Percentiles rank a stretch among this genome's conserved stretches.
These are phyloP conservation scores for Castanea crenata DNA, from an alignment of 306 rosid genomes.

Conservation along the genomic window DNA sequence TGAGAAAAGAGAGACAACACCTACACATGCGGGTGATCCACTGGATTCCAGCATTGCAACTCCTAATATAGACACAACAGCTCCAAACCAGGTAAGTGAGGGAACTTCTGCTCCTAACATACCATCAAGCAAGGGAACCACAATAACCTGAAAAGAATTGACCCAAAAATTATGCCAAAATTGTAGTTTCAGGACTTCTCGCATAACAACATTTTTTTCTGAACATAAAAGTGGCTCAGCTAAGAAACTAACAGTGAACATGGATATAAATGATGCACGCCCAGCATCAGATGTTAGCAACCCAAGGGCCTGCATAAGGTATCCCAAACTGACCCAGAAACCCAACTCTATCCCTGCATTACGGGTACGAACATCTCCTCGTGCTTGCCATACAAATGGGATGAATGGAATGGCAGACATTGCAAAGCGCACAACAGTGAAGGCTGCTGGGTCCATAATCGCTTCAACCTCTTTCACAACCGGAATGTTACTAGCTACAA, in stretches of 20 bases:
- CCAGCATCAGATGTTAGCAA: slow-evolving; percentile 79
- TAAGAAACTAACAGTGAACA: slow-evolving; percentile 55
- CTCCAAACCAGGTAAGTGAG: slow-evolving; percentile 73
- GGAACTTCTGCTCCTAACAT: slow-evolving; percentile 65
- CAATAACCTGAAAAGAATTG: slow-evolving; percentile 50
- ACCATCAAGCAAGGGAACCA: slow-evolving; percentile 86
- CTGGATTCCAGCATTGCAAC: slow-evolving; percentile 79
- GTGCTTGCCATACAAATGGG: slow-evolving; percentile 54
- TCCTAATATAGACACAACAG: slow-evolving; percentile 57
- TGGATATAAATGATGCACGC: slow-evolving; percentile 63
- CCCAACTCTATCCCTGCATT: slow-evolving; percentile 83
- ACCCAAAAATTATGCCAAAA: slow-evolving; percentile 17
- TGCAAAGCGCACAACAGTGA: slow-evolving; percentile 67
- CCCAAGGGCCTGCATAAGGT: slow-evolving; percentile 77
- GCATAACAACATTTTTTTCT: background rate
- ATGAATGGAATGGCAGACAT: slow-evolving; percentile 61
- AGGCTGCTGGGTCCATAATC: slow-evolving; percentile 62
- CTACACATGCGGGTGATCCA: slow-evolving; percentile 71
- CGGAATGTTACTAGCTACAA: slow-evolving; percentile 69
- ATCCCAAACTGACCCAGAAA: slow-evolving; percentile 77
- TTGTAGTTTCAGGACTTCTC: slow-evolving; percentile 30
- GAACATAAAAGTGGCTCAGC: background rate
- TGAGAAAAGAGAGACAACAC: background rate
- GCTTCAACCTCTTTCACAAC: slow-evolving; percentile 76
- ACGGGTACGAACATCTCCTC: slow-evolving; percentile 43